Conservation (phyloP, 1,284 basidiomycete species). For the Crucibulum cyathiforme region DNA sequence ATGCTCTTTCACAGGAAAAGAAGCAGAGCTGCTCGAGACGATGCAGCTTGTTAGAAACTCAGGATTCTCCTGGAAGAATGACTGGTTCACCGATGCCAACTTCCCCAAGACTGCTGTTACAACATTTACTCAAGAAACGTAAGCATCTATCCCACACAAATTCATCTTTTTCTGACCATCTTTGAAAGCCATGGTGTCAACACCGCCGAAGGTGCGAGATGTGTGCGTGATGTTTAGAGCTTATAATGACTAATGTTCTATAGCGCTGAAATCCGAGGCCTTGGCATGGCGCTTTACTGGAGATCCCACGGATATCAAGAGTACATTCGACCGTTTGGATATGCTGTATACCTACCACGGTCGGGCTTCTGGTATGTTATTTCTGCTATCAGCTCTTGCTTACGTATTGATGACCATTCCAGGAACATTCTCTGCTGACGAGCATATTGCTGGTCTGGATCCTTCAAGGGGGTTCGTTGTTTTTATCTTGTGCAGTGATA, state of each 20-base stretch:
- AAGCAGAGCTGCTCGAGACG: conserved; percentile 40
- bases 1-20: conserved; percentile 29
- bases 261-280: conserved; percentile 48
- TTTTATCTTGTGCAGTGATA: neutral
- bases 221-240: neutral
- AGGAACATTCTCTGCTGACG: conserved; percentile 47
- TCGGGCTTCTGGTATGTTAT: conserved; percentile 26
- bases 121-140: conserved; percentile 36
- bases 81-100: conserved; percentile 41
- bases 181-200: conserved; percentile 43
- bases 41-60: conserved; percentile 44
- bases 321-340: conserved; percentile 42
- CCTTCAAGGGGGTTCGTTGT: conserved; percentile 42
- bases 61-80: conserved; percentile 47
- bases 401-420: neutral
- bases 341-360: conserved; percentile 46
- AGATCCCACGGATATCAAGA: conserved; percentile 42
- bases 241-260: neutral
- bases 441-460: conserved; percentile 44
- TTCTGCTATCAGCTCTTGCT: neutral
- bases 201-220: conserved; percentile 39
- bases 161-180: neutral
- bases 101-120: conserved; percentile 40
- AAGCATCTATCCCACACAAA: neutral
- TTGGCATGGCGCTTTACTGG: conserved; percentile 46